Evolutionary conservation across 139 green algal genomes (phyloP), one percentile per base, ranked within the genome.

Genomic region (Picocystis salinarum): DNA sequence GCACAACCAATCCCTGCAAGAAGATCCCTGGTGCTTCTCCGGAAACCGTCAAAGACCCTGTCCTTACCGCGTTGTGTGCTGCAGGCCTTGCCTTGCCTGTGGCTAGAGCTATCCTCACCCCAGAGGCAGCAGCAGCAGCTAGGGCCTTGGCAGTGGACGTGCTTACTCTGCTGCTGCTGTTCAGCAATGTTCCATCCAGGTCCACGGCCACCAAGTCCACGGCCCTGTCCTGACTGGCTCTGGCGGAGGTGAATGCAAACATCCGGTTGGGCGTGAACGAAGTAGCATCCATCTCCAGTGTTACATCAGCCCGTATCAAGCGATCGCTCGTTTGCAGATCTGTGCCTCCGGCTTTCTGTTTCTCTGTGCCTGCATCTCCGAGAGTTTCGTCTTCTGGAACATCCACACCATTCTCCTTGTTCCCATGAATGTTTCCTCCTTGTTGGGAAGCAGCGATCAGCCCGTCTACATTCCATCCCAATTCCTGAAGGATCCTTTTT

Each of bases 51-150:
- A 92, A 64, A 1, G 69, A 73, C 3, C 67, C 73, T 2, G 51
- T 48, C 0, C 46, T 20, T 23, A 73, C 64, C 0, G 81, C 81
- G 12, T 39, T 41, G 0, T 82, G 45, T 10, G 83, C 83, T 2
- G 81, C 83, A 3, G 82, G 72, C n/a, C 84, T 52, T 9, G 86
- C 85, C 53, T 96, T 96, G 36, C 85, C 85, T 4, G 85, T 96
- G 6, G 85, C 85, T 25, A 93, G 55, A 24, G 87, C 56, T 18
- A 96, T 67, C 0, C 19, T 50, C 29, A 94, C 66, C 4, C 83
- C 80, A 5, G 26, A 12, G 0, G 34, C 59, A 1, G 73, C 20
- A 0, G 79, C 76, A 3, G 61, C 67, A 18, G 55, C 50, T 36
- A 94, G 68, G 7, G 71, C 83, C 0, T 66, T 34, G 0, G 67